A percentile compares a stretch with the other conserved stretches of the same genome.
phyloP scores from a whole-genome alignment of 257 asterid genomes.

The Cruciata laevipes region DNA sequence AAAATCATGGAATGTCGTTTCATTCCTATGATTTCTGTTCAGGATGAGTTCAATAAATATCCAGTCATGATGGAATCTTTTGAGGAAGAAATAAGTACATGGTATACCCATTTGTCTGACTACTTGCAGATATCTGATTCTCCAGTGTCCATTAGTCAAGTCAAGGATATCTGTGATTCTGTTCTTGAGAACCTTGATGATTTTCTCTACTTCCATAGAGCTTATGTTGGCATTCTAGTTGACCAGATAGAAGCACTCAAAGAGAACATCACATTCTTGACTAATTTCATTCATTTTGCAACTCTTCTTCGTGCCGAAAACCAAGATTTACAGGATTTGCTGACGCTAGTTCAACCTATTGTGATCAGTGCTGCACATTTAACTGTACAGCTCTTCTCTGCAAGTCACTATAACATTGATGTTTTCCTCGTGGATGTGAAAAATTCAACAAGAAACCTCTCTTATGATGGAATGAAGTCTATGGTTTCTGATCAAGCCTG shows the following conservation, averaged over 20 bases:
- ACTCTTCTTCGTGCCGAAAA: not conserved
- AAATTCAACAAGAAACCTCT: too few relatives aligned
- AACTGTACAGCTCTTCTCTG: not conserved
- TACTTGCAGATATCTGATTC: not conserved
- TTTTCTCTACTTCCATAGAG: not conserved
- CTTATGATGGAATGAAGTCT: not conserved
- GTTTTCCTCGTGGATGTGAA: not conserved
- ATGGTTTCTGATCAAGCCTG: not conserved
- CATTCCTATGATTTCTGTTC: not conserved
- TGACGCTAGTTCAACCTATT: not conserved
- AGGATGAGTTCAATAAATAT: not conserved
- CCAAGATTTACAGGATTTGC: not conserved
- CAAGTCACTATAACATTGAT: not conserved
- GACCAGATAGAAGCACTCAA: not conserved
- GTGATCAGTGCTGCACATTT: not conserved
- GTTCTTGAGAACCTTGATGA: not conserved
- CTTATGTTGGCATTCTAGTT: not conserved
- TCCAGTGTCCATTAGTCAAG: not conserved
- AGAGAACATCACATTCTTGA: not conserved
- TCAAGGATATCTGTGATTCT: not conserved
- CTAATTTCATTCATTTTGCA: not conserved
- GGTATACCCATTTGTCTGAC: not conserved
- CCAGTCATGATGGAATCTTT: not conserved
- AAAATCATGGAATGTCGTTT: not conserved
- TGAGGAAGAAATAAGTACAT: not conserved